phyloP scores from a whole-genome alignment of 2,329 filamentous ascomycete species.

The Proliferodiscus dingleyae region DNA sequence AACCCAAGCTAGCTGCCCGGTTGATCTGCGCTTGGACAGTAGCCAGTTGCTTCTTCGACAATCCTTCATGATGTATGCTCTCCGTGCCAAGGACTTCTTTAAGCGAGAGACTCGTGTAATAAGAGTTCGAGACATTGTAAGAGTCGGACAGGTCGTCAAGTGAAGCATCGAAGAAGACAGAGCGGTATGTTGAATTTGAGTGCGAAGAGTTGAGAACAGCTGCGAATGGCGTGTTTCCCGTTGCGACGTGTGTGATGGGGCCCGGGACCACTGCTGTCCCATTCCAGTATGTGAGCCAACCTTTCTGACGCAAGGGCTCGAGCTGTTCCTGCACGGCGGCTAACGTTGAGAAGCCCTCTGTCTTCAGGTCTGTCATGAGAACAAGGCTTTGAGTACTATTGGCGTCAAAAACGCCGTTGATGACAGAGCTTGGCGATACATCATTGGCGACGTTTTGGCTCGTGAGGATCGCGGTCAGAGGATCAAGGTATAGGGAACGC shows the following conservation, averaged over 20 bases:
- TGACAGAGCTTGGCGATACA: slow-evolving; percentile 1
- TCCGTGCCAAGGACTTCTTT: slow-evolving; percentile 1
- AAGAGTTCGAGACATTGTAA: slow-evolving; percentile 6
- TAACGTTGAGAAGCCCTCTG: slow-evolving; percentile 34
- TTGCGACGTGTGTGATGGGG: slow-evolving; percentile 47
- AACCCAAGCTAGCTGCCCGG: slow-evolving; percentile 33
- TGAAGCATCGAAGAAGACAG: slow-evolving; percentile 46
- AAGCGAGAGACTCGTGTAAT: slow-evolving; percentile 26
- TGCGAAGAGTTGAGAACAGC: slow-evolving; percentile 30
- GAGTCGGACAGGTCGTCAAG: slow-evolving; percentile 30
- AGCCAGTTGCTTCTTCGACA: slow-evolving; percentile 21
- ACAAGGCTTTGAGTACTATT: slow-evolving; percentile 24
- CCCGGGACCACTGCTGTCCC: slow-evolving; percentile 33
- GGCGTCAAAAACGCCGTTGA: slow-evolving; percentile 20
- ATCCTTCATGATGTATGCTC: slow-evolving; percentile 8
- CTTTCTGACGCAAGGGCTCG: slow-evolving; percentile 35
- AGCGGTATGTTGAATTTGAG: slow-evolving; percentile 36
- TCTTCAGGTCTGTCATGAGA: slow-evolving; percentile 50
- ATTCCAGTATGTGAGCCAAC: slow-evolving; percentile 34
- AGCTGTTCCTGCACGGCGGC: slow-evolving; percentile 37
- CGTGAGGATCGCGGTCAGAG: slow-evolving; percentile 50
- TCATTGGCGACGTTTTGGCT: slow-evolving; percentile 38
- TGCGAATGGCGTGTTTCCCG: slow-evolving; percentile 43
- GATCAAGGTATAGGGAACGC: slow-evolving; percentile 53
- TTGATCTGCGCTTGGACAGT: slow-evolving; percentile 23